Conservation (phyloP, 2,329 filamentous ascomycete species). For the Penicillium sp. region DNA sequence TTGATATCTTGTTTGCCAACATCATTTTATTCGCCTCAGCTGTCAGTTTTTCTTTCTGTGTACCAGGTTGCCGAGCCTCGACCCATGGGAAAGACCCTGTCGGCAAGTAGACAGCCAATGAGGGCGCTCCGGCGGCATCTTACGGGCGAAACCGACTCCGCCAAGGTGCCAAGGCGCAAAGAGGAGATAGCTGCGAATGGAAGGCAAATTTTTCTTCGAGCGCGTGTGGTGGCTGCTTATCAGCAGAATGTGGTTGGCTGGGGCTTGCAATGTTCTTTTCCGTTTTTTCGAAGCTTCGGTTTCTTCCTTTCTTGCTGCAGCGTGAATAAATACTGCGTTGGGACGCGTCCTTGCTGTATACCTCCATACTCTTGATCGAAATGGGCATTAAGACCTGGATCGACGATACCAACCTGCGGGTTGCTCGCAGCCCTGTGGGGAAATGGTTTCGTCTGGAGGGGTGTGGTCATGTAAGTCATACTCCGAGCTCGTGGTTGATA, state of each 20-base stretch:
- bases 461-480: conserved; percentile 70
- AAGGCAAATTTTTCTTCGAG: conserved; percentile 14
- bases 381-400: conserved; percentile 23
- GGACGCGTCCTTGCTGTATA: conserved; percentile 6
- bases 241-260: conserved; percentile 17
- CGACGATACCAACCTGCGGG: conserved; percentile 35
- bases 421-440: conserved; percentile 68
- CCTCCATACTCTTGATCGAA: not conserved
- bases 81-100: conserved; percentile 10
- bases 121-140: not conserved
- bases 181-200: conserved; percentile 7
- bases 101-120: conserved; percentile 17
- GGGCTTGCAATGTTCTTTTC: conserved; percentile 5
- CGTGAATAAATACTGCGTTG: conserved; percentile 13
- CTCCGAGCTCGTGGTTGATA: not conserved
- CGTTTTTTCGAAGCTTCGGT: not conserved
- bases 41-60: not conserved
- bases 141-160: not conserved
- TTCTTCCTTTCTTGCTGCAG: not conserved
- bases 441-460: conserved; percentile 78
- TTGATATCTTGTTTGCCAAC: no score
- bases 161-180: conserved; percentile 16
- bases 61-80: conserved; percentile 10
- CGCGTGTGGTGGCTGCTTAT: conserved; percentile 17
- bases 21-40: not conserved